phyloP scores from a whole-genome alignment of 1,284 basidiomycete species.

The Puccinia horiana region DNA sequence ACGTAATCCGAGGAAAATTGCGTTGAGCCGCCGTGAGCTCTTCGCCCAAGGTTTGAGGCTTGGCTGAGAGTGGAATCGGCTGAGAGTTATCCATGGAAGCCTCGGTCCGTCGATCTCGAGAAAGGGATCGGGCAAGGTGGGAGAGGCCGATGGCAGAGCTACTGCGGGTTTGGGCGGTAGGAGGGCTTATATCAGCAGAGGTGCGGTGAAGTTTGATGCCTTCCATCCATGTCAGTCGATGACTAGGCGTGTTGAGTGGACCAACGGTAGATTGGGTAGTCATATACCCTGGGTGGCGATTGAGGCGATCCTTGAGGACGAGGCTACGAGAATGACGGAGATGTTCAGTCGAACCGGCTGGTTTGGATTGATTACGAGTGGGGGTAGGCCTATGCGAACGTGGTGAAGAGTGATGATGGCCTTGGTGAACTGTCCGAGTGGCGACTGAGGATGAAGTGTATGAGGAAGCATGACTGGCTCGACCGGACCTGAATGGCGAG shows the following conservation, averaged over 20 bases:
- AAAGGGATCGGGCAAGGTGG: conserved; percentile 26
- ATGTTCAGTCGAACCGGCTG: neutral
- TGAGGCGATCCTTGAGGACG: conserved; percentile 19
- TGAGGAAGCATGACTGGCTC: conserved; percentile 32
- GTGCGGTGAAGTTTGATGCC: conserved; percentile 68
- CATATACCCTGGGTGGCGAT: conserved; percentile 51
- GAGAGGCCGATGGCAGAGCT: conserved; percentile 66
- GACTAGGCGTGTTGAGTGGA: conserved; percentile 63
- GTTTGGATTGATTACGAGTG: neutral
- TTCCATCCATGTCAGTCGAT: conserved; percentile 68
- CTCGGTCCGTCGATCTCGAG: conserved; percentile 72
- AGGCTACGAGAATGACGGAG: conserved; percentile 17
- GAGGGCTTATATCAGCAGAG: conserved; percentile 59
- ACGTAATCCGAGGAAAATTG: conserved; percentile 62
- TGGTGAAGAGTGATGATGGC: conserved; percentile 32
- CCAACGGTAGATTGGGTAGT: conserved; percentile 65
- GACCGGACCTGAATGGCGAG: conserved; percentile 33
- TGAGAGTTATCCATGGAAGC: conserved; percentile 80
- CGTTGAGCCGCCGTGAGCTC: conserved; percentile 37
- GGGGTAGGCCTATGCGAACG: neutral
- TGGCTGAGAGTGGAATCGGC: conserved; percentile 40
- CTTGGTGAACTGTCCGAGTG: neutral
- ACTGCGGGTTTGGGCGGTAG: conserved; percentile 64
- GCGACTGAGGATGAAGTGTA: conserved; percentile 33
- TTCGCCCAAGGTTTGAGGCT: neutral